phyloP scores from a whole-genome alignment of 306 rosid species.

The Geum urbanum region DNA sequence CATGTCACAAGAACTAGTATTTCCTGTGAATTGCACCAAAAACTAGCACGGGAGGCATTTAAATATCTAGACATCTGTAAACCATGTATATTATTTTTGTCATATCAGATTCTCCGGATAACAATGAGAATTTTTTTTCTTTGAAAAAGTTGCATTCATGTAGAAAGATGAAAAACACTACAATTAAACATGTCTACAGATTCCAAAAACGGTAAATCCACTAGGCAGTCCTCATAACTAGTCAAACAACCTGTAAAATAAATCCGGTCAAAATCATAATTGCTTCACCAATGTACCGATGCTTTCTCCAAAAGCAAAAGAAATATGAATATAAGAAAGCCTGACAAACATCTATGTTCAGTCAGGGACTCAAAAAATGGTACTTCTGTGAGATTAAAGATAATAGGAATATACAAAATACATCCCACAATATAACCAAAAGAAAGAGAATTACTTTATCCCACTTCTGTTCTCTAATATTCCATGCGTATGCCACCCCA shows the following conservation, averaged over 20 bases:
- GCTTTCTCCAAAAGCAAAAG: background rate
- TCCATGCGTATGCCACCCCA: conserved; percentile 96
- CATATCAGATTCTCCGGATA: background rate
- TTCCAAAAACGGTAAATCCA: background rate
- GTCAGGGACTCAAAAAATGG: background rate
- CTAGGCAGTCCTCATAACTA: too few relatives aligned
- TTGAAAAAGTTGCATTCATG: background rate
- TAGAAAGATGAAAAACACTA: background rate
- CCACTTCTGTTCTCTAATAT: conserved; percentile 72
- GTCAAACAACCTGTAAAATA: too few relatives aligned
- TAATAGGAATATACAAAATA: background rate
- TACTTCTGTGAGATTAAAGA: background rate
- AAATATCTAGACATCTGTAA: background rate
- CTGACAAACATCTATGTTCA: background rate
- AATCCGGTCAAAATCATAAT: background rate
- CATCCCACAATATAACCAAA: conserved; percentile 1
- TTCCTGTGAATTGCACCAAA: background rate
- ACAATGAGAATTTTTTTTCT: background rate
- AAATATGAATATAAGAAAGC: background rate
- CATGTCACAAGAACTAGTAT: background rate
- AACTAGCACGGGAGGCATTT: background rate
- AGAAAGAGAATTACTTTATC: conserved; percentile 63
- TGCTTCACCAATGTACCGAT: background rate
- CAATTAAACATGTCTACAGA: background rate
- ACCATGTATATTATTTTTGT: background rate